Evolutionary conservation across 108 stramenopile species (phyloP).

Genomic region (Licmophora abbreviata): DNA sequence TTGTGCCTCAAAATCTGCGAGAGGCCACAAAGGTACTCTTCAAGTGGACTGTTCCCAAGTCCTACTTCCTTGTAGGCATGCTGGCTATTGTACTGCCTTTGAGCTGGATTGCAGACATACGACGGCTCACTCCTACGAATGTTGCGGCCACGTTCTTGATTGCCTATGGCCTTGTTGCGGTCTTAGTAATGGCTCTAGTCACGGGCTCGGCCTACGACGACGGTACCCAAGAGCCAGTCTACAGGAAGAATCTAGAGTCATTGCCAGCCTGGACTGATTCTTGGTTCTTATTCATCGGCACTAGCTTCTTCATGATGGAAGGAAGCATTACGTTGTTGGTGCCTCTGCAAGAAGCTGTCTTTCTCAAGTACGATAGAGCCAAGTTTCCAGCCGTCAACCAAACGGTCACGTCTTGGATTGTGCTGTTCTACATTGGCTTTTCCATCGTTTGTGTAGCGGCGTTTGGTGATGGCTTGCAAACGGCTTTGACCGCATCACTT

Average conservation of each 20-base stretch:
- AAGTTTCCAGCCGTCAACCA: constrained; percentile 25
- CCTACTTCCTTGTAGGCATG: constrained; percentile 23
- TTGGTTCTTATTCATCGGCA: constrained; percentile 51
- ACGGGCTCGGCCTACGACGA: neutral
- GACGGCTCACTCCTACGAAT: constrained; percentile 33
- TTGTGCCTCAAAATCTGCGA: constrained; percentile 40
- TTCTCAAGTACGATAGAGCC: constrained; percentile 20
- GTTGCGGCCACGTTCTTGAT: constrained; percentile 42
- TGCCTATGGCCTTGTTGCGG: constrained; percentile 25
- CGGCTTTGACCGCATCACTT: constrained; percentile 38
- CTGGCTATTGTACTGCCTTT: constrained; percentile 30
- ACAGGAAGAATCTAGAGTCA: constrained; percentile 7
- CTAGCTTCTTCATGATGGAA: constrained; percentile 43
- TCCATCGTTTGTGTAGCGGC: constrained; percentile 34
- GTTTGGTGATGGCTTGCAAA: constrained; percentile 32
- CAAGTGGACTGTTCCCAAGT: constrained; percentile 9
- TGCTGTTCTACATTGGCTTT: constrained; percentile 37
- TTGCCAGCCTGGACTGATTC: constrained; percentile 14
- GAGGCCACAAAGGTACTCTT: constrained; percentile 13
- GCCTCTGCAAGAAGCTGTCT: constrained; percentile 43
- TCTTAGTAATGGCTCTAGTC: constrained; percentile 21
- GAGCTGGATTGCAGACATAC: constrained; percentile 40
- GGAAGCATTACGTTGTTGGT: constrained; percentile 45
- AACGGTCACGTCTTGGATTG: constrained; percentile 23
- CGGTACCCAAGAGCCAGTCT: neutral